Evolutionary conservation across 495 filamentous ascomycete genomes (phyloP).

Genomic region (Xylaria longipes): DNA sequence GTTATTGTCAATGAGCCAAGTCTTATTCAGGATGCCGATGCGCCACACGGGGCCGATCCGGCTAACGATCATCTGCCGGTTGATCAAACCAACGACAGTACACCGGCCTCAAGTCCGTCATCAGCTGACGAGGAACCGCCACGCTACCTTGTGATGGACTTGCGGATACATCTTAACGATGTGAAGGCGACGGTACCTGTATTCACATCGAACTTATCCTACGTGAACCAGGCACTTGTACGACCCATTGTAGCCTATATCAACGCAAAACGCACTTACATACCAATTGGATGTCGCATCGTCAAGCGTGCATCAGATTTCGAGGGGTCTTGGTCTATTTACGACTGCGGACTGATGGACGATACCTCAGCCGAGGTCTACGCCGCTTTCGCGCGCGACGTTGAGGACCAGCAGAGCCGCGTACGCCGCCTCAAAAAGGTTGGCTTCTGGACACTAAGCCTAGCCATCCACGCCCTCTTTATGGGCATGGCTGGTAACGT

Average conservation of each 20-base stretch:
- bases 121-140: conserved; percentile 54
- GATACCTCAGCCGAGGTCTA: conserved; percentile 95
- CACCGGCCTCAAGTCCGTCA: conserved; percentile 9
- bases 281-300: conserved; percentile 92
- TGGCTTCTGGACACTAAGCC: conserved; percentile 90
- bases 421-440: conserved; percentile 93
- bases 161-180: conserved; percentile 89
- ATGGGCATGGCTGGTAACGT: conserved; percentile 92
- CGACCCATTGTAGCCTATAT: conserved; percentile 99
- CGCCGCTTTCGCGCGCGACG: conserved; percentile 86
- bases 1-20: conserved; percentile 37
- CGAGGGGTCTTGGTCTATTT: conserved; percentile 94
- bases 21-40: conserved; percentile 25
- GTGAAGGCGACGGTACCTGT: conserved; percentile 89
- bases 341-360: conserved; percentile 92
- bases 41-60: conserved; percentile 11
- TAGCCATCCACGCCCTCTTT: conserved; percentile 92
- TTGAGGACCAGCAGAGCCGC: conserved; percentile 82
- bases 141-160: conserved; percentile 84
- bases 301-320: conserved; percentile 88
- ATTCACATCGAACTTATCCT: conserved; percentile 86
- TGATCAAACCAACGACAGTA: conserved; percentile 16
- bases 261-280: conserved; percentile 90
- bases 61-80: conserved; percentile 21
- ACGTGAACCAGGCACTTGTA: conserved; percentile 93